Evolutionary conservation across 352 stramenopile genomes (phyloP), one percentile per base, ranked within the genome.

Genomic region (Phytophthora agathidicida): DNA sequence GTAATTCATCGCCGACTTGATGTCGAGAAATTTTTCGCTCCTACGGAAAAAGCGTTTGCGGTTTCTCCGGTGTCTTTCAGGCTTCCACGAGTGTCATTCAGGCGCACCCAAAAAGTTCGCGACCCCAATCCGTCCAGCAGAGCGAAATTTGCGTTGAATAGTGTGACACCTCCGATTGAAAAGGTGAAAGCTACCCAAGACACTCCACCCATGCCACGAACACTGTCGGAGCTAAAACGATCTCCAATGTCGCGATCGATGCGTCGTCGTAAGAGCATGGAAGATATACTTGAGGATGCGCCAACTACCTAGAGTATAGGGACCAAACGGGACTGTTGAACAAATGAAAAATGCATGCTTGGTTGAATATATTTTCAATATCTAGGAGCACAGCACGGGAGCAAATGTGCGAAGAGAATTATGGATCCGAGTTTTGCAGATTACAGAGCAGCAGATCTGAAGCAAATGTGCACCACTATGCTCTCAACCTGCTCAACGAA

Each of bases 201-300:
- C 17, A 63, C 36, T 43, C 55, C 57, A 5, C 54, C 57, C 5
- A 22, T 35, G 17, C 53, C 26, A 31, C 38, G 36, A 46, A 32
- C 45, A 11, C 22, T 14, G n/a, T 41, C 32, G 19, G 41, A 37
- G 22, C 42, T 44, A 16, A 55, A 9, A 19, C 20, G 11, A 8
- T 48, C 44, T 14, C 17, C 35, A 14, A 51, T 24, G 31, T 51
- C 59, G 3, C 61, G 20, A 65, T 84, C 69, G 5, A 86, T 86
- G 76, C 76, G 76, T 14, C 74, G 79, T 27, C 76, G 79, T 22
- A 89, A 86, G 60, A 87, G 68, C 59, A 84, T 60, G 31, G 82
- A 73, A 27, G 65, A 86, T 3, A 28, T 73, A 7, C 30, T 65
- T 7, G 38, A 68, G 8, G 36, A 45, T 13, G 44, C 51, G 10